Conservation (phyloP, 78 protist species). For the Emiliania huxleyi region DNA sequence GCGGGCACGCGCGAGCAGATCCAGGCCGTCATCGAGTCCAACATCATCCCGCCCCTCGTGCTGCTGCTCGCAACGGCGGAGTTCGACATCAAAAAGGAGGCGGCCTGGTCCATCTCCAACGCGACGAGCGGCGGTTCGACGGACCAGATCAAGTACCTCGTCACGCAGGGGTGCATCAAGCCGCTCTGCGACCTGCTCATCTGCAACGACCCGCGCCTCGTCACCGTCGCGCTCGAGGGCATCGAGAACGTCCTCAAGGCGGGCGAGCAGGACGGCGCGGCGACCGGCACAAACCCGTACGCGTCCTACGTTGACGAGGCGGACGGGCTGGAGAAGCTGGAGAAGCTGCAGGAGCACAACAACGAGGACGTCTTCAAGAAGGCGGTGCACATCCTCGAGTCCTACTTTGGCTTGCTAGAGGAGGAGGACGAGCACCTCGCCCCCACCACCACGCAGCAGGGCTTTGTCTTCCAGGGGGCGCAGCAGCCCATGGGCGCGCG, state of each 20-base stretch:
- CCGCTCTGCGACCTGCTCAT: constrained; percentile 85
- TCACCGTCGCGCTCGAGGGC: constrained; percentile 89
- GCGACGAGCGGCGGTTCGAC: constrained; percentile 85
- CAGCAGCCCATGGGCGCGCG: no score
- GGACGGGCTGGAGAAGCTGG: constrained; percentile 79
- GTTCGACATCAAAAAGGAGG: constrained; percentile 89
- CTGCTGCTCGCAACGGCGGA: constrained; percentile 53
- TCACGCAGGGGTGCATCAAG: constrained; percentile 41
- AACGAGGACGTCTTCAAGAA: constrained; percentile 74
- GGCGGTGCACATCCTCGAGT: constrained; percentile 71
- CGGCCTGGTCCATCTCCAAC: constrained; percentile 97
- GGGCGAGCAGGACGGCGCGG: constrained; percentile 52
- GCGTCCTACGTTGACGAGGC: constrained; percentile 71
- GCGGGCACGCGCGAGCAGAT: constrained; percentile 82
- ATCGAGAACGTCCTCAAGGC: constrained; percentile 79
- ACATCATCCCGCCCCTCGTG: constrained; percentile 26
- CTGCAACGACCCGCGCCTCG: constrained; percentile 73
- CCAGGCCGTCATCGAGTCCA: not conserved
- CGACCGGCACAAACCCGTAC: constrained; percentile 26
- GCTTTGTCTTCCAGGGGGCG: not conserved
- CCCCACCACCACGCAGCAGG: not conserved
- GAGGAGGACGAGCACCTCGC: constrained; percentile 26
- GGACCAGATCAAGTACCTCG: constrained; percentile 77
- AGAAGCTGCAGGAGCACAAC: constrained; percentile 82
- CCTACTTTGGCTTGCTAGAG: constrained; percentile 71